Percentiles rank a stretch among this genome's conserved stretches.
Conservation (phyloP, 1,284 basidiomycete species). For the Cutaneotrichosporon mucoides region DNA sequence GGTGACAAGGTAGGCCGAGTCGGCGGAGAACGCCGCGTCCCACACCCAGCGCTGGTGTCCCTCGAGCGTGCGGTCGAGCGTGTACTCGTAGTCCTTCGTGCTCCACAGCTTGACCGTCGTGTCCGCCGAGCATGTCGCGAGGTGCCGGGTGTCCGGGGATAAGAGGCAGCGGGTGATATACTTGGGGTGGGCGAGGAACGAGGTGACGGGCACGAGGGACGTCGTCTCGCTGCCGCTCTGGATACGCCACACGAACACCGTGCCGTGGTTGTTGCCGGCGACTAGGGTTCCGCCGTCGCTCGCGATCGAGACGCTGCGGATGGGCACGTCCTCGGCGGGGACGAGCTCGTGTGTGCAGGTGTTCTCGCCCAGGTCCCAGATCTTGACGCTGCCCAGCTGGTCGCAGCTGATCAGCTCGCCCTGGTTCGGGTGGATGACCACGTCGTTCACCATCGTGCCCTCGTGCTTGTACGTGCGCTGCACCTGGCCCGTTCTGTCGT, state of each 20-base stretch:
- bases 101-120: slow-evolving; percentile 98
- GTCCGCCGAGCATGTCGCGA: slow-evolving; percentile 98
- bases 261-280: slow-evolving; percentile 95
- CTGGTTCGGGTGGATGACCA: slow-evolving; percentile 97
- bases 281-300: slow-evolving; percentile 93
- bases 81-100: slow-evolving; percentile 82
- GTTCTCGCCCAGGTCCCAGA: slow-evolving; percentile 98
- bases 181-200: slow-evolving; percentile 90
- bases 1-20: slow-evolving; percentile 95
- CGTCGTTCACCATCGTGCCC: slow-evolving; percentile 76
- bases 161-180: slow-evolving; percentile 90
- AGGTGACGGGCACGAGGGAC: slow-evolving; percentile 83
- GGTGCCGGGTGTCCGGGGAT: slow-evolving; percentile 89
- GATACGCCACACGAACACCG: slow-evolving; percentile 95
- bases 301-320: slow-evolving; percentile 90
- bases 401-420: slow-evolving; percentile 98
- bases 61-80: slow-evolving; percentile 77
- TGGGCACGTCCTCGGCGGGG: slow-evolving; percentile 91
- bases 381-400: slow-evolving; percentile 97
- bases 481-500: slow-evolving; percentile 52
- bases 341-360: slow-evolving; percentile 96
- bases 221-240: slow-evolving; percentile 60
- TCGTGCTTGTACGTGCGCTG: slow-evolving; percentile 57
- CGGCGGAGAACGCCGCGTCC: slow-evolving; percentile 99
- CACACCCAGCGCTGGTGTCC: slow-evolving; percentile 99